Evolutionary conservation across 2,329 filamentous ascomycete genomes (phyloP).

Genomic region (Clarireedia homoeocarpa): DNA sequence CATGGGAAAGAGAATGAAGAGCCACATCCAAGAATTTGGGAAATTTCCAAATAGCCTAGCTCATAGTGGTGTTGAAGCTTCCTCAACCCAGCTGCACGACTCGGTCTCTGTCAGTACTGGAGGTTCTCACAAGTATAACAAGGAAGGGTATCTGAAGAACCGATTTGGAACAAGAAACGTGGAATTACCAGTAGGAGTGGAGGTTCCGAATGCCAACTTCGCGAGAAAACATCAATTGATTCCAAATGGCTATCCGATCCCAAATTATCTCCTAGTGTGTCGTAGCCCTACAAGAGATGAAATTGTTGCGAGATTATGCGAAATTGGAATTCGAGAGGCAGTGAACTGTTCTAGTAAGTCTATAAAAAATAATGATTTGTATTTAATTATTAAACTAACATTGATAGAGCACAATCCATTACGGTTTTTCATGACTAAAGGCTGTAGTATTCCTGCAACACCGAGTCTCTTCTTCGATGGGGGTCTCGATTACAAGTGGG

Average conservation of each 20-base stretch:
- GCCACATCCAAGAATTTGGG: conserved; percentile 4
- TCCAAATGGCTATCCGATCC: conserved; percentile 22
- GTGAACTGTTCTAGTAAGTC: not conserved
- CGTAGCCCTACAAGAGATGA: conserved; percentile 5
- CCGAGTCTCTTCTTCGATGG: conserved; percentile 39
- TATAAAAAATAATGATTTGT: not conserved
- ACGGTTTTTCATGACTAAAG: conserved; percentile 1
- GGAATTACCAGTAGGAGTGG: conserved; percentile 9
- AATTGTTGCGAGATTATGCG: not conserved
- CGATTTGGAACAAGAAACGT: not conserved
- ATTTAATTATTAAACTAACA: not conserved
- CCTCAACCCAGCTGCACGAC: not conserved
- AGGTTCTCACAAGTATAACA: not conserved
- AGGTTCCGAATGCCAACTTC: conserved; percentile 38
- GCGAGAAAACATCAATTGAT: conserved; percentile 36
- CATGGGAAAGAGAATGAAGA: not conserved
- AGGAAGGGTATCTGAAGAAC: not conserved
- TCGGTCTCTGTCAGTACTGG: not conserved
- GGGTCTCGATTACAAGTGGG: conserved; percentile 36
- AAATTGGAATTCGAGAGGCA: not conserved
- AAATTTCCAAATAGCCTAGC: not conserved
- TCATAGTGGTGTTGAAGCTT: not conserved
- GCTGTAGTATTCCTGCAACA: conserved; percentile 31
- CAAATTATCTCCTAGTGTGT: conserved; percentile 5
- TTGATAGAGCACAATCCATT: not conserved